Conservation (phyloP, 495 filamentous ascomycete species). For the Acidomyces sp. region DNA sequence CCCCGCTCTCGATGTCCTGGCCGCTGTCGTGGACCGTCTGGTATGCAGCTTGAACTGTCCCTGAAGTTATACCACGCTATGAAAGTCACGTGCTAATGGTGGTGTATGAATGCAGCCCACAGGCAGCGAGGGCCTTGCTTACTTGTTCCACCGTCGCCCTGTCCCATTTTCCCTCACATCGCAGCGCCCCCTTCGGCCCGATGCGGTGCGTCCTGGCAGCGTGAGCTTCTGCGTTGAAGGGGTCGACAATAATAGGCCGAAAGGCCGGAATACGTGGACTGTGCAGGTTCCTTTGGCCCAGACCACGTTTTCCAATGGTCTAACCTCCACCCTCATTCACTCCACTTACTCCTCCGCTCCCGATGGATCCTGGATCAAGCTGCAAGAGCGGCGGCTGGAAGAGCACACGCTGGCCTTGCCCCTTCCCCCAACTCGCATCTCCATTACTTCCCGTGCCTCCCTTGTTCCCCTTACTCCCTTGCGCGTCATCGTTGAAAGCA, state of each 20-base stretch:
- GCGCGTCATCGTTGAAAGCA: constrained; percentile 48
- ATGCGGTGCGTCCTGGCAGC: constrained; percentile 4
- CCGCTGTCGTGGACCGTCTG: constrained; percentile 17
- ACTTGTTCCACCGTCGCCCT: constrained; percentile 1
- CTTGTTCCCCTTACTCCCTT: constrained; percentile 52
- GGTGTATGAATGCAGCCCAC: too few relatives aligned
- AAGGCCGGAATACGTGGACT: not conserved
- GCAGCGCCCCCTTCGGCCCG: not conserved
- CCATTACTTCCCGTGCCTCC: constrained; percentile 26
- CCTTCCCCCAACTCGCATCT: not conserved
- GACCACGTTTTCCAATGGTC: constrained; percentile 20
- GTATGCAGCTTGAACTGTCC: too few relatives aligned
- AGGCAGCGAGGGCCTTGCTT: constrained; percentile 17
- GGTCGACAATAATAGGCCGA: not conserved
- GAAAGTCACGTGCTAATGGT: constrained; percentile 20
- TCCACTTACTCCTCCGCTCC: not conserved
- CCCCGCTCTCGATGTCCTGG: constrained; percentile 4
- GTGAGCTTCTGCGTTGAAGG: constrained; percentile 1
- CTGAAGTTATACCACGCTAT: too few relatives aligned
- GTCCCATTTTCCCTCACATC: not conserved
- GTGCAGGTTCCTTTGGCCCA: constrained; percentile 19
- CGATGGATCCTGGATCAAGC: not conserved
- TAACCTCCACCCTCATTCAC: constrained; percentile 11
- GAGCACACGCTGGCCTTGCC: not conserved
- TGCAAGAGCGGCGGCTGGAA: constrained; percentile 4